Base-by-base conservation (phyloP, 768 basidiomycete species). In the Dioszegia aurantiaca region DNA sequence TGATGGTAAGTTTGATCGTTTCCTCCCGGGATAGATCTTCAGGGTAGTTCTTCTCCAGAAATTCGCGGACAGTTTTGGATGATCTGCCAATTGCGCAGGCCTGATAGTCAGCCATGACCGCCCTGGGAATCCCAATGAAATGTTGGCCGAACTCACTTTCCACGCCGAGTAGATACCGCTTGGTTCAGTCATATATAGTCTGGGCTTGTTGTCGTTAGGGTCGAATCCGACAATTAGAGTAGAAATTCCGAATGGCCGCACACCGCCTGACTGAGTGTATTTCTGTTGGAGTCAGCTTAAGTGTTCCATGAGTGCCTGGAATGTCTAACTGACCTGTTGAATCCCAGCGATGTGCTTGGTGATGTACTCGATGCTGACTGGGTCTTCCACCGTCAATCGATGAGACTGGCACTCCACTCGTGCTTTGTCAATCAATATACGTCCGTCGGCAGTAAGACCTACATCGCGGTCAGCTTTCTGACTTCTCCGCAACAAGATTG, bases 231-330 rank as follows among this genome's bases (percentile, higher is more conserved):
- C 85, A 62, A 99, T 88, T 48, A 99, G 83, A 10, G 93, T 97
- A 14, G 94, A 93, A 67, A 98, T 92, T 65, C 95, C 95, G 71
- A 99, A 99, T 26, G 95, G 95, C 57, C 95, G 84, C 51, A 95
- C 92, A 81, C 95, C 95, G 62, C 95, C 95, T 11, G 93, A 95
- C 82, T 99, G 95, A 14, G 95, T 98, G 80, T 98, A 98, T 76
- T 85, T 84, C 91, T 94, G 68, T 10, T 43, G 9, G n/a, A 14
- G 28, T 54, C 52, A 59, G 52, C 41, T 39, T 24, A 21, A 37
- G 14, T n/a, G n/a, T n/a, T n/a, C n/a, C n/a, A n/a, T n/a, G n/a
- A n/a, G n/a, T n/a, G n/a, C n/a, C n/a, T 17, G 24, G 21, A 28
- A 28, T 27, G 27, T 31, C 28, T 30, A 54, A 55, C 37, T 58